Conservation (phyloP, 2,329 filamentous ascomycete genomes). For the Aspergillus awamori region DNA sequence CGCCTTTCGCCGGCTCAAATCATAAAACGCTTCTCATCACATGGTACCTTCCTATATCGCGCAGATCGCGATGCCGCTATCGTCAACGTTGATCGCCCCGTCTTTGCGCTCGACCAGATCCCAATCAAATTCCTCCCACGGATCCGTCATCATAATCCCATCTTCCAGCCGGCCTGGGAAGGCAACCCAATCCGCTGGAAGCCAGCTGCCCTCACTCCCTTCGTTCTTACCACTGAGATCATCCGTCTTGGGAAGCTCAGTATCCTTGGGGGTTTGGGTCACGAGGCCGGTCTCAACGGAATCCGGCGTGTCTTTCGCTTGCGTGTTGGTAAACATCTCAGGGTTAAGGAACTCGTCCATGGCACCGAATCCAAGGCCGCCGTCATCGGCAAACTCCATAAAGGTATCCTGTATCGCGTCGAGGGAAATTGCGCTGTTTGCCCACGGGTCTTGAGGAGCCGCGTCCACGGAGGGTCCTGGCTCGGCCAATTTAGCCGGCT, state of each 20-base stretch:
- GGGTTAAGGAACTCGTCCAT: slow-evolving; percentile 44
- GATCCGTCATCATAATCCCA: slow-evolving; percentile 29
- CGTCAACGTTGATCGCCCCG: slow-evolving; percentile 29
- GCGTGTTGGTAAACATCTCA: slow-evolving; percentile 38
- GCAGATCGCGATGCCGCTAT: slow-evolving; percentile 31
- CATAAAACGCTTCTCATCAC: slow-evolving; percentile 14
- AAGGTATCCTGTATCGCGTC: slow-evolving; percentile 45
- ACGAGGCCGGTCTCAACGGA: slow-evolving; percentile 39
- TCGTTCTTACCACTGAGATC: slow-evolving; percentile 35
- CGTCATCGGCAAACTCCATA: slow-evolving; percentile 33
- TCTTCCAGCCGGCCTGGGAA: slow-evolving; percentile 31
- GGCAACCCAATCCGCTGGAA: slow-evolving; percentile 39
- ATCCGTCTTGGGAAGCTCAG: slow-evolving; percentile 36
- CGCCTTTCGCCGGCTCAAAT: slow-evolving; percentile 17
- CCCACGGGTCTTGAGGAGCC: slow-evolving; percentile 39
- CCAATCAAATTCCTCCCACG: slow-evolving; percentile 44
- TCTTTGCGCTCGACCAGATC: slow-evolving; percentile 40
- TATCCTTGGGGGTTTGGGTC: slow-evolving; percentile 43
- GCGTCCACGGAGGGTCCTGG: slow-evolving; percentile 19
- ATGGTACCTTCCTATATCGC: slow-evolving; percentile 24
- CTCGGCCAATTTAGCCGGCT: slow-evolving; percentile 26
- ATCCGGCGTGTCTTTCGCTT: slow-evolving; percentile 41
- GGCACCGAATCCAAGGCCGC: slow-evolving; percentile 36
- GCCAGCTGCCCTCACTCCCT: slow-evolving; percentile 32
- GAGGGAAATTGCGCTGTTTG: slow-evolving; percentile 40